Conservation (phyloP, 2,329 filamentous ascomycete species). For the Beauveria rudraprayagi region DNA sequence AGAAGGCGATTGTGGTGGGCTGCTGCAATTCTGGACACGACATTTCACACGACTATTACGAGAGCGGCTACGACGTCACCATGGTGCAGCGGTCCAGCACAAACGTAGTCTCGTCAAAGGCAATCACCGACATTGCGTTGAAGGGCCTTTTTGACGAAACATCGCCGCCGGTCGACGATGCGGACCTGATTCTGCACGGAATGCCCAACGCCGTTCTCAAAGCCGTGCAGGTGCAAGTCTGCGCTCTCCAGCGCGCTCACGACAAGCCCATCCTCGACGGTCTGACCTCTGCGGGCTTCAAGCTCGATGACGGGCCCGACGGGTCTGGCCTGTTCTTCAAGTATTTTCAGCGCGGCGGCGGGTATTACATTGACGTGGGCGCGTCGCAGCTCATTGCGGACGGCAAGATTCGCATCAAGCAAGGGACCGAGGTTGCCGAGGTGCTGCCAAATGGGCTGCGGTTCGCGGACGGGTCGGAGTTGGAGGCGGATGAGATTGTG, state of each 20-base stretch:
- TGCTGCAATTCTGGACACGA: constrained; percentile 63
- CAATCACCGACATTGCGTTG: constrained; percentile 44
- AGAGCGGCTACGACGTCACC: constrained; percentile 59
- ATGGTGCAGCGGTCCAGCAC: constrained; percentile 63
- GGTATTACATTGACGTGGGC: constrained; percentile 65
- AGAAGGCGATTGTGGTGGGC: constrained; percentile 58
- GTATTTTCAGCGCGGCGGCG: constrained; percentile 56
- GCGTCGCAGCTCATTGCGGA: constrained; percentile 53
- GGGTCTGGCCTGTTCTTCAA: constrained; percentile 46
- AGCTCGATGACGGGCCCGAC: constrained; percentile 45
- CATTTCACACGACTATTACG: constrained; percentile 59
- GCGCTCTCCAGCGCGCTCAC: constrained; percentile 21
- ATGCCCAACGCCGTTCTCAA: constrained; percentile 54
- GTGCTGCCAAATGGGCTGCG: constrained; percentile 38
- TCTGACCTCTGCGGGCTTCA: constrained; percentile 49
- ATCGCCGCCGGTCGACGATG: constrained; percentile 55
- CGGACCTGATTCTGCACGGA: constrained; percentile 52
- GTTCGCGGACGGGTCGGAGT: constrained; percentile 45
- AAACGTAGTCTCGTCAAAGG: constrained; percentile 50
- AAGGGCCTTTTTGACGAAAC: constrained; percentile 42
- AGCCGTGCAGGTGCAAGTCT: constrained; percentile 41
- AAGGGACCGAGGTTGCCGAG: constrained; percentile 45
- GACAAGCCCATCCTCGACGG: constrained; percentile 34
- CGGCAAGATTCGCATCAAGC: constrained; percentile 56
- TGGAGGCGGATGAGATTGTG: constrained; percentile 56